phyloP scores from a whole-genome alignment of 345 rosid species.

The Reutealis trisperma region DNA sequence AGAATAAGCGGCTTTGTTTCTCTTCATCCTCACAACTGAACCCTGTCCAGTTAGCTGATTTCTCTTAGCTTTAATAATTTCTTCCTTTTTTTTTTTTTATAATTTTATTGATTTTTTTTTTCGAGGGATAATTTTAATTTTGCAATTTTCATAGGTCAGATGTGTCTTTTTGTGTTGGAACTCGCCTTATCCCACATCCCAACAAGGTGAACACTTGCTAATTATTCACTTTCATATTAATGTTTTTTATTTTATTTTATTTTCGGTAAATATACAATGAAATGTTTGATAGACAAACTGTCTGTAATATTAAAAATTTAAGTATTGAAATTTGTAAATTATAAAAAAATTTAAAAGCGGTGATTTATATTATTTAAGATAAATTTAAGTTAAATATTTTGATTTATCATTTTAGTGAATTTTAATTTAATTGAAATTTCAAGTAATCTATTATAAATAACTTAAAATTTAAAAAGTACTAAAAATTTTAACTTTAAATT shows the following conservation, averaged over 20 bases:
- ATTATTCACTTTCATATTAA: background rate
- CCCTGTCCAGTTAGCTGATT: constrained; percentile 40
- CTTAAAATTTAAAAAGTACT: too few species aligned
- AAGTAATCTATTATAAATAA: too few species aligned
- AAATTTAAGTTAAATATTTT: too few species aligned
- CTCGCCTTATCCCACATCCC: constrained; percentile 77
- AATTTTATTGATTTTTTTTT: background rate
- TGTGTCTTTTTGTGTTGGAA: constrained; percentile 56
- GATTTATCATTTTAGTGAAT: too few species aligned
- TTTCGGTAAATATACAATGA: background rate
- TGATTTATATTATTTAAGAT: too few species aligned
- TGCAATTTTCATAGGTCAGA: constrained; percentile 33
- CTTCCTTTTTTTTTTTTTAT: background rate
- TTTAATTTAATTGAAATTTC: too few species aligned
- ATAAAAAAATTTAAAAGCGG: too few species aligned
- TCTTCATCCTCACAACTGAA: constrained; percentile 44
- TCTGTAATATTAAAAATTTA: too few species aligned
- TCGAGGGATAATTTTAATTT: background rate
- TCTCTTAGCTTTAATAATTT: background rate
- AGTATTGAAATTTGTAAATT: too few species aligned
- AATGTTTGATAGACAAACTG: background rate
- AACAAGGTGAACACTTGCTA: constrained; percentile 46
- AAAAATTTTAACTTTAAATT: too few species aligned
- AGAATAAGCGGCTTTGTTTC: constrained; percentile 32
- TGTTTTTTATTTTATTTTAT: too few species aligned